These are phyloP conservation scores for Ananas comosus DNA, from an alignment of 176 grass and related monocot genomes.

Conservation along the genomic window DNA sequence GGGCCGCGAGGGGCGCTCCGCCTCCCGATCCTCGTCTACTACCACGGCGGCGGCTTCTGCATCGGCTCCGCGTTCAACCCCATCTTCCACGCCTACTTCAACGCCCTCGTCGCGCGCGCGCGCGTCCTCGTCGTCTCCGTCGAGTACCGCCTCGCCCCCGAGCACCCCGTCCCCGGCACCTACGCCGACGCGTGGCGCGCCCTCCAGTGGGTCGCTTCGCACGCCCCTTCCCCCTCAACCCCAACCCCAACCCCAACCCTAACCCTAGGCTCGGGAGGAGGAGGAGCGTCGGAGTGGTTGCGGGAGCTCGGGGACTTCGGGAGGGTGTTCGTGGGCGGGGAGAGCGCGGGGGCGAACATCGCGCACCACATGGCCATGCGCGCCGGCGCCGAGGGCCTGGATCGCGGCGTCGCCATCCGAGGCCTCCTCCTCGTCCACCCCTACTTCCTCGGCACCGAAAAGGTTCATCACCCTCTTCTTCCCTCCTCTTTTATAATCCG, in stretches of 20 bases:
- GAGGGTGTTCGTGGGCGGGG: conserved; percentile 50
- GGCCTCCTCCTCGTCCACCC: conserved; percentile 54
- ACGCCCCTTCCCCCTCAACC: conserved; percentile 2
- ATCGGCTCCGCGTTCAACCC: conserved; percentile 52
- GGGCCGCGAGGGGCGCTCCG: neutral
- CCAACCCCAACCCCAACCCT: too few species aligned
- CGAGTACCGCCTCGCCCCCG: conserved; percentile 53
- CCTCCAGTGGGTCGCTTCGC: conserved; percentile 55
- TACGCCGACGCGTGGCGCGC: conserved; percentile 47
- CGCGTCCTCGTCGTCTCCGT: conserved; percentile 44
- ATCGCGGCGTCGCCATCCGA: conserved; percentile 25
- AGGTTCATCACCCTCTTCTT: neutral
- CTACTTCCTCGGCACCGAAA: conserved; percentile 45
- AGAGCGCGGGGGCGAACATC: conserved; percentile 70
- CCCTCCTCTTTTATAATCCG: too few species aligned
- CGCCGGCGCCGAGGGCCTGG: conserved; percentile 28
- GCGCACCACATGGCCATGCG: conserved; percentile 59
- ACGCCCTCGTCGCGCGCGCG: conserved; percentile 31
- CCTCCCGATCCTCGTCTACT: conserved; percentile 41
- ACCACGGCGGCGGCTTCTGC: conserved; percentile 58
- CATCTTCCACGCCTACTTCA: conserved; percentile 30
- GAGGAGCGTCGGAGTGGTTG: conserved; percentile 42
- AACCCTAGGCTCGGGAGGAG: neutral
- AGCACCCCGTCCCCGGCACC: conserved; percentile 34
- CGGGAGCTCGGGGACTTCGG: conserved; percentile 42